These are phyloP conservation scores for Pythium rishiriense DNA, from an alignment of 352 stramenopile genomes.

Conservation along the genomic window DNA sequence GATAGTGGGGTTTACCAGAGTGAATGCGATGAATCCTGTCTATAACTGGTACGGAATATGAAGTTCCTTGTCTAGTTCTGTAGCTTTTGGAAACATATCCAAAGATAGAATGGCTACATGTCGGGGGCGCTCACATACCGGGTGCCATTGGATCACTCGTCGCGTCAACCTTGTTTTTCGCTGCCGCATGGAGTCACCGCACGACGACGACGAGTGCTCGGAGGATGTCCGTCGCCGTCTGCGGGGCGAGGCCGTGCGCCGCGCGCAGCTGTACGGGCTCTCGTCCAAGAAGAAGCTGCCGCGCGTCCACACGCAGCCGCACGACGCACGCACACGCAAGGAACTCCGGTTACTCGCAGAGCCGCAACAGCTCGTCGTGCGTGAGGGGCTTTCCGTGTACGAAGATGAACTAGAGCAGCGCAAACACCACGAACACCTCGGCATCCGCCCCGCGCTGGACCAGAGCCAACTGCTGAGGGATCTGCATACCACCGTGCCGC, in stretches of 20 bases:
- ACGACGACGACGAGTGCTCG: conserved; percentile 8
- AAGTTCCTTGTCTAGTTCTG: not conserved
- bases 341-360: conserved; percentile 44
- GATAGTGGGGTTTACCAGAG: conserved; percentile 9
- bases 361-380: conserved; percentile 16
- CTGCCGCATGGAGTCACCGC: conserved; percentile 3
- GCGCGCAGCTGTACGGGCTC: conserved; percentile 43
- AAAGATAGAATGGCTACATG: conserved; percentile 24
- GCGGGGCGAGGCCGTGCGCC: conserved; percentile 33
- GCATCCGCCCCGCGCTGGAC: conserved; percentile 51
- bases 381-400: conserved; percentile 21
- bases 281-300: conserved; percentile 37
- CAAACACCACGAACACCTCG: conserved; percentile 51
- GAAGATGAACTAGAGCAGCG: conserved; percentile 53
- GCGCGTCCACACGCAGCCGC: conserved; percentile 30
- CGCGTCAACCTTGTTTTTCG: not conserved
- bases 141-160: not conserved
- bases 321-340: conserved; percentile 43
- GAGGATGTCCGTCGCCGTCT: not conserved
- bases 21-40: conserved; percentile 5
- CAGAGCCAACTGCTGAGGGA: conserved; percentile 44
- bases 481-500: conserved; percentile 51
- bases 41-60: not conserved
- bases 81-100: conserved; percentile 8
- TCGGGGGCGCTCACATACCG: not conserved